Base-by-base conservation (phyloP, 2,329 filamentous ascomycete genomes). In the Tolypocladium nubicola region DNA sequence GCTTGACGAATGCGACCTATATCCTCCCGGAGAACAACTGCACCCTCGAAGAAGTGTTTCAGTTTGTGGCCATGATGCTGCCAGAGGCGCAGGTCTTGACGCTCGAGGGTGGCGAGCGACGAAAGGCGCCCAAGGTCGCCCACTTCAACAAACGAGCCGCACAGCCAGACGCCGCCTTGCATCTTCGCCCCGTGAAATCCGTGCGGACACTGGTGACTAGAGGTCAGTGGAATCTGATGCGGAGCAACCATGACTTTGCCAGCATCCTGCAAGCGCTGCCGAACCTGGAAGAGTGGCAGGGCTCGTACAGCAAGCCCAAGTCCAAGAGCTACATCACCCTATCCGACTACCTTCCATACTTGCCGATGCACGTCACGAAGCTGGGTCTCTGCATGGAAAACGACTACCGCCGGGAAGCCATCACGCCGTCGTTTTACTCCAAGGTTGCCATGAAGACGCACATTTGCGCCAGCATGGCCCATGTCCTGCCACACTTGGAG, bases 151-250 rank as follows among this genome's bases (percentile, higher is more conserved):
- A 63, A 63, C 26, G 61, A 61, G 35, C 61, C 59, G 52, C 56
- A 57, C 23, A 57, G 64, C 40, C 55, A 59, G n/a, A 49, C 65
- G 1, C 64, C 66, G 38, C 61, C 66, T 66, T 72, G 61, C 64
- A 67, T 35, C 68, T 84, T 9, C 75, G 79, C 10, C 63, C 70
- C 23, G 73, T 88, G 3, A 68, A 75, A 3, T 80, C 81, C 3
- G 79, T 90, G 38, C 79, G 79, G 56, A 89, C 86, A 0, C 76
- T 90, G 23, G 81, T 90, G 49, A 86, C 87, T 70, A 85, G 87
- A 64, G 87, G 87, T 8, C 86, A 89, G 62, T 91, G 87, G 87
- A 90, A 90, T 65, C 76, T 90, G 35, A 86, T 89, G 69, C 78
- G 87, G 52, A 75, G 79, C 19, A 73, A 81, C 49, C 72, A 75